phyloP scores from a whole-genome alignment of 2,329 filamentous ascomycete species.

The Botrytis paeoniae region DNA sequence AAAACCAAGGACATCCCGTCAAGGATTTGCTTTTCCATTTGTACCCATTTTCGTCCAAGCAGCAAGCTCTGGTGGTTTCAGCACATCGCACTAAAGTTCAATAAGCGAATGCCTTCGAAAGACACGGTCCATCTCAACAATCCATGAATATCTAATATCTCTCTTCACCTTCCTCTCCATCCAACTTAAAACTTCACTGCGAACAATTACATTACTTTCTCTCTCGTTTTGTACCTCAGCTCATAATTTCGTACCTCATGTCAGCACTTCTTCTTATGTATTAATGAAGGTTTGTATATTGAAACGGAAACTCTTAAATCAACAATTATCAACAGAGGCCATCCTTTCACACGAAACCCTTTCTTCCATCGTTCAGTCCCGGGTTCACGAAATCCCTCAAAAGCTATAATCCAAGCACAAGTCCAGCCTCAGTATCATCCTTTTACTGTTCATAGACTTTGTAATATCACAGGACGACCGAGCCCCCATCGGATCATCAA shows the following conservation, averaged over 20 bases:
- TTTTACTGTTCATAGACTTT: conserved; percentile 22
- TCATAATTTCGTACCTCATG: conserved; percentile 1
- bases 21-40: neutral
- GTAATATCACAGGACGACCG: conserved; percentile 34
- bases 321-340: conserved; percentile 10
- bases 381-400: neutral
- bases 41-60: neutral
- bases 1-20: neutral
- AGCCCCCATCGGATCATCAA: conserved; percentile 33
- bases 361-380: conserved; percentile 3
- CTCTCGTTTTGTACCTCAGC: neutral
- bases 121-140: conserved; percentile 12
- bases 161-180: conserved; percentile 8
- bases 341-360: conserved; percentile 10
- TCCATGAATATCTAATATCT: neutral
- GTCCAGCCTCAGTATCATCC: conserved; percentile 14
- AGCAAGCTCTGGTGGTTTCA: conserved; percentile 10
- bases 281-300: conserved; percentile 21
- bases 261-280: conserved; percentile 18
- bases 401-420: conserved; percentile 19
- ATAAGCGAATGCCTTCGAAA: conserved; percentile 10
- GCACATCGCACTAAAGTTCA: neutral
- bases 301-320: conserved; percentile 11
- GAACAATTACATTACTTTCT: neutral
- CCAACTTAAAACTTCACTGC: neutral